Evolutionary conservation across 768 basidiomycete species (phyloP), one percentile per base, ranked within the genome.

Genomic region (Suillus ampliporus): DNA sequence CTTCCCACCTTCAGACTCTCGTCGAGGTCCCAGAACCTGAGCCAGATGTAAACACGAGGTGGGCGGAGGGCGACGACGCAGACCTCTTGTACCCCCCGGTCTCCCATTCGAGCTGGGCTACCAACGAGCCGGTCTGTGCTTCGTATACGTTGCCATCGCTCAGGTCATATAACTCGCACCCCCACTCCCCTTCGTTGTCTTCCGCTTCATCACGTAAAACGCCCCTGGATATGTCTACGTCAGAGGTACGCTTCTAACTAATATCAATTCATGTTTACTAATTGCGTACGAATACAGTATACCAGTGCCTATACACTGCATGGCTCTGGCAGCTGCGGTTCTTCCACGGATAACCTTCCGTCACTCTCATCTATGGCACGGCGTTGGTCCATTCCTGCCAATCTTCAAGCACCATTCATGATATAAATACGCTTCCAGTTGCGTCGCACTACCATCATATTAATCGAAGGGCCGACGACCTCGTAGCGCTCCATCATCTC

Each of bases 281-380:
- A 60, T 37, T 14, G 13, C 4, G 28, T 26, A 6, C 17, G 1
- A 23, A 23, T 57, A 21, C 35, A 75, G 74, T 75, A 74, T 56
- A 11, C 65, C 23, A 46, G 67, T 28, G 21, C 64, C 0, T 77
- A 75, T 50, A 65, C 70, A 23, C 62, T 77, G 2, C 67, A 75
- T 26, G 5, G 67, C 26, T 58, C 70, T 26, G 68, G 65, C 65
- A 69, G 66, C 67, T 77, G 74, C 50, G 63, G 72, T 66, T 66
- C 74, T n/a, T 65, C 74, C 4, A 66, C 75, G 21, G 74, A 75
- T 52, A 75, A 74, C 61, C 70, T 75, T 11, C 74, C 74, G 0
- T 67, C 76, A 52, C 78, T 77, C 54, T 76, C 77, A 3, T 68
- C 76, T 2, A 68, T 79, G 68, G 68, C 71, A n/a, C 72, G 78